Base-by-base conservation (phyloP, 1,284 basidiomycete species). In the Malassezia slooffiae region DNA sequence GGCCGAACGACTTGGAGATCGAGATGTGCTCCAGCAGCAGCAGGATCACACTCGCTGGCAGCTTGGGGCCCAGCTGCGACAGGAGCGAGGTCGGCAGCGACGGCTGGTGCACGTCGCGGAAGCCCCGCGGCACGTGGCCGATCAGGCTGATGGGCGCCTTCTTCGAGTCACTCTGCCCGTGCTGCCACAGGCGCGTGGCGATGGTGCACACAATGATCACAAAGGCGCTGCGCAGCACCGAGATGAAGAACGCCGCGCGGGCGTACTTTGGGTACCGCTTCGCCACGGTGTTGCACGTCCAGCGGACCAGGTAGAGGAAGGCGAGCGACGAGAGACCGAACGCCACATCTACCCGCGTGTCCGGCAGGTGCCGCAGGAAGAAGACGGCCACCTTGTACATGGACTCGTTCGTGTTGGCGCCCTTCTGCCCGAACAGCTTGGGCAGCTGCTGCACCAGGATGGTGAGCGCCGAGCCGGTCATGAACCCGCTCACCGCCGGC, bases 21-120 rank as follows among this genome's bases (percentile, higher is more conserved):
- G 90, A 83, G 54, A 97, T 95, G 73, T 97, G 93, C 71, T 97
- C 91, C 38, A 97, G 77, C 12, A 97, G 75, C 32, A 97, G 76
- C 57, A 97, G 85, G 66, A 97, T 91, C 5, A 88, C 90, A 30
- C 90, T 84, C 11, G 93, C 83, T 2, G 90, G 90, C 4, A 97
- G 72, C 55, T 93, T 75, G 10, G 79, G 73, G 4, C 77, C 84
- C 45, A 96, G 74, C 2, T 82, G 82, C 1, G 67, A 62, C 29
- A 96, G 70, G 21, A 96, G 75, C 5, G 74, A 58, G 2, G 58
- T 54, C 57, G 82, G 77, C 48, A 95, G 79, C n/a, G 64, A 57
- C 0, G 88, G 86, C 38, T 72, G 74, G 8, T 81, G 79, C 48
- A 96, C 79, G 62, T 91, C 75, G 67, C 73, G 47, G 62, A 74